Base-by-base conservation (phyloP, 2,329 filamentous ascomycete species). In the Sclerotinia sclerotiorum region DNA sequence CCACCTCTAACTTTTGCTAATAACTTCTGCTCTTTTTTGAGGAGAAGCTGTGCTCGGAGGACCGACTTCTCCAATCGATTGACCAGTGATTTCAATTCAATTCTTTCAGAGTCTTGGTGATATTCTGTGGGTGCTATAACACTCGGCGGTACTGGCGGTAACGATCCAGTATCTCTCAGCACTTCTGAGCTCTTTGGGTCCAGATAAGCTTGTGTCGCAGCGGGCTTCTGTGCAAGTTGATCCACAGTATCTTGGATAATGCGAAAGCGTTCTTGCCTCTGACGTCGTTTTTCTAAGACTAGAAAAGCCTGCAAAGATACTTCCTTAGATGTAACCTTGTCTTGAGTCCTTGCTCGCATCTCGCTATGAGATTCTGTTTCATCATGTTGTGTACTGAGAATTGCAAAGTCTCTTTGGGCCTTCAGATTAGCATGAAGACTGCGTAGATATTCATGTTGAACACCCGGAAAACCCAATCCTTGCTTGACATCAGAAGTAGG, bases 1-100 rank as follows among this genome's bases (percentile, higher is more conserved):
- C 63, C 67, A 15, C 69, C 48, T 60, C 70, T 73, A 27, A 84
- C 79, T 51, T 83, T 82, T 1, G 82, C 80, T 24, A 88, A 81
- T 1, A 84, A 78, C 61, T 83, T 82, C 73, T 88, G 84, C 73
- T 90, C 87, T 62, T 81, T 83, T 70, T 82, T 82, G 0, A 88
- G 79, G 8, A 84, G 79, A 24, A 89, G 77, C 72, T 87, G 89
- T 24, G 87, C 82, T 46, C 84, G 82, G 44, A 90, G 76, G 4
- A 87, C 83, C 0, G 84, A 83, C 74, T 85, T 88, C 72, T 89
- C 86, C 7, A 90, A 77, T 39, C 82, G 81, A 42, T 82, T 80
- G 52, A 85, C 78, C 5, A 86, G 80, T 1, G 78, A 80, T 60
- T 81, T 79, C 1, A 88, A 74, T 49, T 84, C 82, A 1, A 78